Base-by-base conservation (phyloP, 768 basidiomycete genomes). In the Termitomyces sp. region DNA sequence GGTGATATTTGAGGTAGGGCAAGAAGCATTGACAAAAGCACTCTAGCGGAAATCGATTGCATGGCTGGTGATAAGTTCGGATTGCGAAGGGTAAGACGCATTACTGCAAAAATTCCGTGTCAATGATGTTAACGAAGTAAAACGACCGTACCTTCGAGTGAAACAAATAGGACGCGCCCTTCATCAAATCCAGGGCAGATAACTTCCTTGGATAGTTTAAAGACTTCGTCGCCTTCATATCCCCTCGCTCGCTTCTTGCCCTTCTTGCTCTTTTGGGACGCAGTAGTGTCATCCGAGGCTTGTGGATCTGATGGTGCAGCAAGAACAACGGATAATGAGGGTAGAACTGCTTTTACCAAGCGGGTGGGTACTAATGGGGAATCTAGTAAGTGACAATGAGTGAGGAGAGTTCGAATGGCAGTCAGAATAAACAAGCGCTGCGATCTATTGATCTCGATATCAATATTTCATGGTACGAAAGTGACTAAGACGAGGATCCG, bases 141-240 rank as follows among this genome's bases (percentile, higher is more conserved):
- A 42, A 1, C 21, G 31, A 62, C 76, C 53, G 29, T 68, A 91
- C 91, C 82, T 61, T 85, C 77, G 12, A 90, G 67, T 14, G 87
- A 78, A 12, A 67, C 60, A 11, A 90, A 68, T 23, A 89, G 60
- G 23, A 76, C 71, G 27, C 82, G 71, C 21, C 79, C 82, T 16
- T 89, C 86, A 29, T 77, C 76, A 3, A 55, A 50, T 0, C 78
- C 79, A 1, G 77, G 69, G 63, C 81, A 88, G 19, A 84, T 62
- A 8, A 80, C 73, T 44, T 77, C 68, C 44, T 75, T 73, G 2
- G 77, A 67, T 8, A 71, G 63, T 52, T 79, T 82, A 69, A 94
- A 84, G 5, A 87, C 72, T 63, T 88, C 89, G 53, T 90, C 90
- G 10, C 83, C 89, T 69, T 92, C 89, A 61, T 85, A 92, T 12